phyloP scores from a whole-genome alignment of 164 flowering plant species.

The Warburgia ugandensis region DNA sequence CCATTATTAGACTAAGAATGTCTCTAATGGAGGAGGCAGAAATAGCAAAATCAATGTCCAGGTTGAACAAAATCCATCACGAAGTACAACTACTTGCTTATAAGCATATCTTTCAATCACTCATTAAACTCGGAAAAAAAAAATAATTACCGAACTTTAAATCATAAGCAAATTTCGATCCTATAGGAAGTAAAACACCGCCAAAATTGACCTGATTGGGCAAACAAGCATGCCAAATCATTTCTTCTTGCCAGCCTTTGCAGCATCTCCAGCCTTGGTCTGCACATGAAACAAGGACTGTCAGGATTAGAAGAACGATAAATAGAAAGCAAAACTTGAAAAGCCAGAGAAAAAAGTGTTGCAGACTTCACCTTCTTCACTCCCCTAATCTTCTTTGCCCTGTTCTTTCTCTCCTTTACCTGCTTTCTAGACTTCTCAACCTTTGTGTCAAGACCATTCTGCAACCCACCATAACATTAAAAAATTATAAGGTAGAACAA shows the following conservation, averaged over 20 bases:
- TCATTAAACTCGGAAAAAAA: no score
- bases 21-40: no score
- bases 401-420: slow-evolving; percentile 30
- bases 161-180: no score
- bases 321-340: no score
- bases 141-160: no score
- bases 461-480: slow-evolving; percentile 7
- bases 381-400: slow-evolving; percentile 26
- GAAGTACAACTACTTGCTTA: no score
- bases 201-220: no score
- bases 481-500: not conserved
- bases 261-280: slow-evolving; percentile 61
- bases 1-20: no score
- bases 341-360: not conserved
- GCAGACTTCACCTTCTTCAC: slow-evolving; percentile 21
- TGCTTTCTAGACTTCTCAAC: slow-evolving; percentile 31
- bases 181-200: no score
- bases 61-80: no score
- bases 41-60: no score
- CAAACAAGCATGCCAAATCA: slow-evolving; percentile 21
- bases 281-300: slow-evolving; percentile 11
- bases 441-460: slow-evolving; percentile 29
- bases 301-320: not conserved
- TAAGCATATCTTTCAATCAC: no score
- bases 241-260: slow-evolving; percentile 55